These are phyloP conservation scores for Stemphylium beticola DNA, from an alignment of 2,329 filamentous ascomycete genomes.

Conservation along the genomic window DNA sequence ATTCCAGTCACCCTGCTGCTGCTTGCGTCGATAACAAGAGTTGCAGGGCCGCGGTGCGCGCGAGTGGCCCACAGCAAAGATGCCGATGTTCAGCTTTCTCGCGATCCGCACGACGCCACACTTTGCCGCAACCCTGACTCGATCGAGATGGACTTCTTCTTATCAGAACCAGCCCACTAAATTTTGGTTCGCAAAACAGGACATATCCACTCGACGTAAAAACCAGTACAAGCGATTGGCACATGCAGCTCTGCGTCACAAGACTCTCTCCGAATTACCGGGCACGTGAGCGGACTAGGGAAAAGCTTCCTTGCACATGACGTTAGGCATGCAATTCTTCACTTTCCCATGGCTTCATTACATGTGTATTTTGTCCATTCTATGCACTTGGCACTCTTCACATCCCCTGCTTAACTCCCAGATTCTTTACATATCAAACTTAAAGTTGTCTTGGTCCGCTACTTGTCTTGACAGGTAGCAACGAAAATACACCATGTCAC, in stretches of 20 bases:
- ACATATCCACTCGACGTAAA: background rate
- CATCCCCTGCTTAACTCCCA: background rate
- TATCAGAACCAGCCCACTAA: background rate
- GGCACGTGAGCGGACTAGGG: constrained; percentile 8
- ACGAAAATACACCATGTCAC: constrained; percentile 11
- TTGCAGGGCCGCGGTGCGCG: background rate
- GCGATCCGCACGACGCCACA: constrained; percentile 7
- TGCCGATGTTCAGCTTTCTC: constrained; percentile 3
- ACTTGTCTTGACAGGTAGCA: background rate
- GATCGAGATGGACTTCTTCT: constrained; percentile 2
- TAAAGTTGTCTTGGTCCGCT: background rate
- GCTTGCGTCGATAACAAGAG: too few species aligned
- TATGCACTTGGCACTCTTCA: background rate
- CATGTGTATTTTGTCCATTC: background rate
- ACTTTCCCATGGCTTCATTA: constrained; percentile 21
- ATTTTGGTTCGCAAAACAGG: background rate
- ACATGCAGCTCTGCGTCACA: background rate
- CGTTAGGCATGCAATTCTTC: constrained; percentile 29
- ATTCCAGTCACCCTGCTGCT: too few species aligned
- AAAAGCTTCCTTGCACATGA: constrained; percentile 24
- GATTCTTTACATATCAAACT: background rate
- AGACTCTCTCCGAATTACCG: background rate
- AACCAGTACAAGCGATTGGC: background rate
- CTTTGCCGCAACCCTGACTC: background rate
- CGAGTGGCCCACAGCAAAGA: background rate